A percentile compares a stretch with the other conserved stretches of the same genome.
Evolutionary conservation across 208 protist genomes (phyloP).

Genomic region (Crithidia fasciculata): DNA sequence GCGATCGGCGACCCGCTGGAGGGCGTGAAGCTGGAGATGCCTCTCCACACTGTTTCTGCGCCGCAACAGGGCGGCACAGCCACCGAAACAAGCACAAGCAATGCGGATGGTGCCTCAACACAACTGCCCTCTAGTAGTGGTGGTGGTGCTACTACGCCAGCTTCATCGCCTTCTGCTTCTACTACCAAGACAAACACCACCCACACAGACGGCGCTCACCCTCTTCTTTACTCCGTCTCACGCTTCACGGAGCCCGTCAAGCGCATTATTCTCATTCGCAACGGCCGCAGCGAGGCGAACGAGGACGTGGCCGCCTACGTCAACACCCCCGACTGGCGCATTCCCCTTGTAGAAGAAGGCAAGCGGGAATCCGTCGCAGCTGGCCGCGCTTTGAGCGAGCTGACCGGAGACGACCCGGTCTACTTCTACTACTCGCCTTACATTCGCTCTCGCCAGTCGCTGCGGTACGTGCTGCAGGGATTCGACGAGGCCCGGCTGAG

Average conservation of each 20-base stretch:
- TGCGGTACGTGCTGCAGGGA: constrained; percentile 77
- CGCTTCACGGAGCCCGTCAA: constrained; percentile 81
- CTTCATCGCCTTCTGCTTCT: not conserved
- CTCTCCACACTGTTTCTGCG: too few relatives aligned
- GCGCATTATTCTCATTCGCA: constrained; percentile 90
- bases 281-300: constrained; percentile 79
- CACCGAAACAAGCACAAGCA: too few relatives aligned
- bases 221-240: constrained; percentile 31
- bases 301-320: constrained; percentile 74
- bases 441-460: constrained; percentile 78
- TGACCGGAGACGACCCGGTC: constrained; percentile 78
- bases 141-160: too few relatives aligned
- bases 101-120: too few relatives aligned
- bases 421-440: constrained; percentile 94
- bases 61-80: too few relatives aligned
- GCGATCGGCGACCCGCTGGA: too few relatives aligned
- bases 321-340: constrained; percentile 89
- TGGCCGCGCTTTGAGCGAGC: constrained; percentile 68
- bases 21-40: too few relatives aligned
- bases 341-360: constrained; percentile 81
- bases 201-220: constrained; percentile 1
- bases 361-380: constrained; percentile 64
- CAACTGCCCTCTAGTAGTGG: too few relatives aligned
- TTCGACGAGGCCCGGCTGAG: constrained; percentile 58
- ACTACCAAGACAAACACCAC: not conserved